Base-by-base conservation (phyloP, 352 stramenopile species). In the Phytophthora fragariaefolia region DNA sequence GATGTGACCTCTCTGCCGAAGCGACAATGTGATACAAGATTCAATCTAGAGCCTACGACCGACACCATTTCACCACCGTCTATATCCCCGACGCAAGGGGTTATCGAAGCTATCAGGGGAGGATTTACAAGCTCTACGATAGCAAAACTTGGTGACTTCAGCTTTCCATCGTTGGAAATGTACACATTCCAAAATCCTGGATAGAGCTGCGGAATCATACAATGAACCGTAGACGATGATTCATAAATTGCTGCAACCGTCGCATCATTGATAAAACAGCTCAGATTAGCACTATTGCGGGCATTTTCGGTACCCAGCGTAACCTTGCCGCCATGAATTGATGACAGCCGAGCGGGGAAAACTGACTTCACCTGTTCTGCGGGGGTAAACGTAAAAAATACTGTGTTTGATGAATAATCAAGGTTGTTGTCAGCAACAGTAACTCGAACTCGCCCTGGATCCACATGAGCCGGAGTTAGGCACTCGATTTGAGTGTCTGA, bases 351-450 rank as follows among this genome's bases (percentile, higher is more conserved):
- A 0, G 55, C 50, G 8, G 83, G 85, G 4, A 45, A 50, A 13
- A 84, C 58, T 6, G 65, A 57, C 1, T 78, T 52, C 0, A 95
- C 80, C 27, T 80, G 63, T 55, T 91, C 87, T 0, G 69, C 71
- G 10, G 72, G 45, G 40, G 65, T 32, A 38, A 79, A 91, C 5
- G 50, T 78, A 43, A 84, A 85, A 9, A 80, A 77, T 2, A 79
- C 59, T 0, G 56, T 28, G 7, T 77, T 63, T 27, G 34, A 36
- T 2, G 79, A 91, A 22, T 79, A 87, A 55, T 96, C 89, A 1
- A 74, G 47, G 6, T 73, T 82, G 27, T 96, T 96, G 63, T 84
- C 92, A 15, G 73, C 82, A 18, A 94, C 80, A 4, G 69, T 34
- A 2, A 96, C 72, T 23, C 43, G 55, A 32, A 80, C 26, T 26